These are phyloP conservation scores for Aspergillus phoenicis DNA, from an alignment of 2,329 filamentous ascomycete genomes.

Conservation along the genomic window DNA sequence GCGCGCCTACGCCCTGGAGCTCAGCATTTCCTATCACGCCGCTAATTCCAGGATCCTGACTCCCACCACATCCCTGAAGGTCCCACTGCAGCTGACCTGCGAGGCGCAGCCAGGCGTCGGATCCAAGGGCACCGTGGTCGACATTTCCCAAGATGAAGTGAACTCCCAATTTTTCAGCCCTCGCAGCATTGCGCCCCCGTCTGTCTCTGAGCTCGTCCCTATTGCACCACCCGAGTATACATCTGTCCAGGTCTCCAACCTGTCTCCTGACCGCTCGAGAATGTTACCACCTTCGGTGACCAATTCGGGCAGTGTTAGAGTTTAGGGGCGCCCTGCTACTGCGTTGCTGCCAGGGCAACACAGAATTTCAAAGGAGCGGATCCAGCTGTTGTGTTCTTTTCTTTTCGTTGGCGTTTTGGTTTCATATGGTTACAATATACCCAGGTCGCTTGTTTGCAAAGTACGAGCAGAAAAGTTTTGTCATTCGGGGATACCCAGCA, in stretches of 20 bases:
- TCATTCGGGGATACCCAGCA: background rate
- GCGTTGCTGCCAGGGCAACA: background rate
- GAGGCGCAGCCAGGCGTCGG: conserved; percentile 14
- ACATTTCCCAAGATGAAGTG: conserved; percentile 24
- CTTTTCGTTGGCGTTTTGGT: background rate
- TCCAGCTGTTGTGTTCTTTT: background rate
- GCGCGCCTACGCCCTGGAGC: conserved; percentile 63
- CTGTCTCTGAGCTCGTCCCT: background rate
- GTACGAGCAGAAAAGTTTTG: conserved; percentile 5
- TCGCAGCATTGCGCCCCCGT: conserved; percentile 18
- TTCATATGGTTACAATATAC: conserved; percentile 4
- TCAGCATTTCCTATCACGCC: conserved; percentile 59
- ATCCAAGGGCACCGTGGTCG: conserved; percentile 2
- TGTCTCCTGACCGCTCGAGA: conserved; percentile 2
- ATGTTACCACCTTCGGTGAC: background rate
- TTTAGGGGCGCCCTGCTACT: background rate
- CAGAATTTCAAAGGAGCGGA: background rate
- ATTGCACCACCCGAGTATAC: conserved; percentile 7
- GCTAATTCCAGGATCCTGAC: conserved; percentile 47
- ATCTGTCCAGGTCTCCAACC: background rate
- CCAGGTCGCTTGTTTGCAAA: background rate
- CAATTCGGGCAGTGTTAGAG: background rate
- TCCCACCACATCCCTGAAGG: conserved; percentile 43
- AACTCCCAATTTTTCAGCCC: conserved; percentile 26
- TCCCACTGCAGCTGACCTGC: conserved; percentile 48